These are phyloP conservation scores for Hyphodiscus sp. DNA, from an alignment of 2,329 filamentous ascomycete genomes.

Conservation along the genomic window DNA sequence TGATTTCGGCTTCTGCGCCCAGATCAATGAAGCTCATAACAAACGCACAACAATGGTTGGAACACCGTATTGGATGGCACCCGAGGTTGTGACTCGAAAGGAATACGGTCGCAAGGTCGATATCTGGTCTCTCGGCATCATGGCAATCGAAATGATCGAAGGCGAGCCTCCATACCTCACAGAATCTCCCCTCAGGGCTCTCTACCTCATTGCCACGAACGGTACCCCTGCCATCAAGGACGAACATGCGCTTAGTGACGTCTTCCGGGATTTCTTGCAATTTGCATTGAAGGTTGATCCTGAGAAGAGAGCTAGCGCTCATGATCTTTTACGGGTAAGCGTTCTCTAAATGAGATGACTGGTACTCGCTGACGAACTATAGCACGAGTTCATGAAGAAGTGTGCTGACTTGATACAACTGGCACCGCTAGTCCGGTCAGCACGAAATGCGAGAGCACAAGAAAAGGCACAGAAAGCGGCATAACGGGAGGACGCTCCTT, in stretches of 20 bases:
- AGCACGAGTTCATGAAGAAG: constrained; percentile 77
- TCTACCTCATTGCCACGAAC: constrained; percentile 96
- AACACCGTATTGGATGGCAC: constrained; percentile 99
- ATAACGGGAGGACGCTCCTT: constrained; percentile 10
- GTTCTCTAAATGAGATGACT: background rate
- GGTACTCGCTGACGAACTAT: constrained; percentile 21
- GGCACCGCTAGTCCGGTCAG: constrained; percentile 79
- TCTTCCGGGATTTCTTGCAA: constrained; percentile 87
- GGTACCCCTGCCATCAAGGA: constrained; percentile 95
- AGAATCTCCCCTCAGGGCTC: constrained; percentile 83
- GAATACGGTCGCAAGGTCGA: constrained; percentile 98
- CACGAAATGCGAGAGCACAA: constrained; percentile 75
- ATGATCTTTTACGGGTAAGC: constrained; percentile 85
- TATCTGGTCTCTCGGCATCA: constrained; percentile 97
- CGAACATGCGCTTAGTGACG: constrained; percentile 69
- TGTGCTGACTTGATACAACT: constrained; percentile 71
- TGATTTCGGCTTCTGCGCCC: constrained; percentile 97
- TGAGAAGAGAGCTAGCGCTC: constrained; percentile 90
- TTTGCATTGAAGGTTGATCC: constrained; percentile 95
- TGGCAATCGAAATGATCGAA: constrained; percentile 99
- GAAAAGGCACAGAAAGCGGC: constrained; percentile 68
- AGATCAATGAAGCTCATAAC: constrained; percentile 94
- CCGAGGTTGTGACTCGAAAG: constrained; percentile 93
- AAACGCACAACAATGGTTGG: constrained; percentile 99
- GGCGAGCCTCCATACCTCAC: constrained; percentile 96